These are phyloP conservation scores for Candida sojae DNA, from an alignment of 1,139 yeast genomes.

Conservation along the genomic window DNA sequence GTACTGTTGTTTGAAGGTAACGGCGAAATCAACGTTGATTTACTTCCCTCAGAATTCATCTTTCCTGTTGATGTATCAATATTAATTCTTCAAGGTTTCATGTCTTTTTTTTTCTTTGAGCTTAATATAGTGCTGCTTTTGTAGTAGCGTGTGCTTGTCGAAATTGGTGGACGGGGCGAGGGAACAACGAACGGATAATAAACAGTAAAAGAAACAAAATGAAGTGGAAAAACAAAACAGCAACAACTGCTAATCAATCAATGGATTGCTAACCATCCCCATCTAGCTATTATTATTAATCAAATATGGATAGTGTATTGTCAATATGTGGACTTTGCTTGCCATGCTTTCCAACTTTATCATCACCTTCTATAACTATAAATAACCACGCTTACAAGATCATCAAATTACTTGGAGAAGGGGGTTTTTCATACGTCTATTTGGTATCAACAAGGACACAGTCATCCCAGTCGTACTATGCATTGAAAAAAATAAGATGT, in stretches of 20 bases:
- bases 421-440: constrained; percentile 89
- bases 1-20: constrained; percentile 2
- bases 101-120: neutral
- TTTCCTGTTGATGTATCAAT: neutral
- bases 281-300: neutral
- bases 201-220: too few species aligned
- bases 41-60: neutral
- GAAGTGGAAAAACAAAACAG: neutral
- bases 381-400: constrained; percentile 56
- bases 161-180: too few species aligned
- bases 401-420: constrained; percentile 79
- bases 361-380: constrained; percentile 51
- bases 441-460: constrained; percentile 47
- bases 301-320: constrained; percentile 26
- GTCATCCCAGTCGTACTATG: constrained; percentile 54
- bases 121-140: too few species aligned
- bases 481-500: constrained; percentile 83
- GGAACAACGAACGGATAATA: neutral
- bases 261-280: neutral
- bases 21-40: constrained; percentile 6
- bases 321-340: constrained; percentile 33
- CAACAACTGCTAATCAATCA: neutral
- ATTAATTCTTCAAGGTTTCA: too few species aligned
- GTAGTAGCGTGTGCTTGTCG: too few species aligned
- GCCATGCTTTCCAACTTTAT: constrained; percentile 43